phyloP scores from a whole-genome alignment of 2,329 filamentous ascomycete species.

The Bipolaris sorokiniana region DNA sequence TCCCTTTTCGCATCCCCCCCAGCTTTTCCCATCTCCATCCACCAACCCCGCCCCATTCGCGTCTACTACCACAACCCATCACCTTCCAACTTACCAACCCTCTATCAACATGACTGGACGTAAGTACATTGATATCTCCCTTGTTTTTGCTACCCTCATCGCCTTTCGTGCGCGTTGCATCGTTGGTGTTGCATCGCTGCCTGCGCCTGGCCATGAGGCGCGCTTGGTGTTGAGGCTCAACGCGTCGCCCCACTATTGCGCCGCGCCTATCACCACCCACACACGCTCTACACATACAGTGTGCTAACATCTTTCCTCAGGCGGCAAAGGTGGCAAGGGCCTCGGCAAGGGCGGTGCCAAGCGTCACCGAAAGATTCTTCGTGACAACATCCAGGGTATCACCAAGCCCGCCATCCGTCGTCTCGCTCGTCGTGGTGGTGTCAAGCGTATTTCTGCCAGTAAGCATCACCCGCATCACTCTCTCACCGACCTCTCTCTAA shows the following conservation, averaged over 20 bases:
- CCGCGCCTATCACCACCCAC: constrained; percentile 19
- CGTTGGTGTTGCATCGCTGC: constrained; percentile 19
- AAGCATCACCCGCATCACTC: constrained; percentile 30
- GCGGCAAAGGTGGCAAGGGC: constrained; percentile 62
- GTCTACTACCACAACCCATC: constrained; percentile 21
- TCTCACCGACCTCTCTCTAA: constrained; percentile 28
- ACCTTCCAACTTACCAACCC: constrained; percentile 32
- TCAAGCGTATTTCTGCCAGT: constrained; percentile 61
- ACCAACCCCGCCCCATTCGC: constrained; percentile 11
- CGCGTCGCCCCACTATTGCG: constrained; percentile 31
- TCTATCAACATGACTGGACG: constrained; percentile 53
- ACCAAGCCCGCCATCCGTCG: constrained; percentile 62
- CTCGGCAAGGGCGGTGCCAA: constrained; percentile 62
- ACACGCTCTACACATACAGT: constrained; percentile 11
- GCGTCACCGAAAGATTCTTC: constrained; percentile 62
- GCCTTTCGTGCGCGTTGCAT: constrained; percentile 16
- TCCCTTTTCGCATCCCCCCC: constrained; percentile 24
- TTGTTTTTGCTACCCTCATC: constrained; percentile 7
- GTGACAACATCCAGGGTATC: constrained; percentile 63
- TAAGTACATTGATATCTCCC: constrained; percentile 41
- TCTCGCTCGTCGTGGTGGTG: constrained; percentile 61
- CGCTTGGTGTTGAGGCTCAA: constrained; percentile 39
- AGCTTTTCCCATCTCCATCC: constrained; percentile 18
- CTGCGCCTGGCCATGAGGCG: constrained; percentile 23
- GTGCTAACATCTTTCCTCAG: constrained; percentile 49